Base-by-base conservation (phyloP, 2,329 filamentous ascomycete genomes). In the Venturia oleaginea region DNA sequence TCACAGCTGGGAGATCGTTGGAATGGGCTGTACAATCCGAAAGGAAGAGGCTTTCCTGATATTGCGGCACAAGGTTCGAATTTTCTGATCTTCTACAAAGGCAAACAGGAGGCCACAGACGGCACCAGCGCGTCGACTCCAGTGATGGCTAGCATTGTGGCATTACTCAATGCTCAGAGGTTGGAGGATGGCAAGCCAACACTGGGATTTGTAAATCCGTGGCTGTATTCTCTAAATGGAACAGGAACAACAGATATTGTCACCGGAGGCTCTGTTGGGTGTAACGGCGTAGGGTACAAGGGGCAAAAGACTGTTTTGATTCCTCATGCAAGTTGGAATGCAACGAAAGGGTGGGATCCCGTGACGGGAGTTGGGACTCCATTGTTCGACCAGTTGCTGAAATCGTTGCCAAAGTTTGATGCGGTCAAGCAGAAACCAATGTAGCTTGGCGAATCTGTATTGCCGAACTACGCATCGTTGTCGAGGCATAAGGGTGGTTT, bases 141-240 rank as follows among this genome's bases (percentile, higher is more conserved):
- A 0, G 75, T 81, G 0, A 81, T 83, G 55, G 81, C 82, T 0
- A 80, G 76, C 1, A 74, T 86, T 27, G 72, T 87, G 32, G 77
- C 80, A 1, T 76, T 87, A 15, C 72, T 86, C 62, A 86, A 87
- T 67, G 83, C 85, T 67, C 81, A 79, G 1, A 76, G 81, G n/a
- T 70, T 84, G 11, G 70, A 75, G 0, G 73, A 71, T 6, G 78
- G 79, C 7, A 76, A 80, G 68, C 68, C 77, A 0, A 71, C 76
- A 0, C 70, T 84, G 64, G 83, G 83, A 0, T 84, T 84, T 74
- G 66, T 84, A 37, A 84, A 84, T 67, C 82, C 82, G 0, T 83
- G 79, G 78, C 68, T 84, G 3, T 85, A 84, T 68, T 42, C 48
- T 3, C 65, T 63, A 22, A 70, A 68, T 13, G 63, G 38, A 32